Percentiles rank a stretch among this genome's conserved stretches.
phyloP scores from a whole-genome alignment of 805 yeast genomes.

The Ogataea nonfermentans region DNA sequence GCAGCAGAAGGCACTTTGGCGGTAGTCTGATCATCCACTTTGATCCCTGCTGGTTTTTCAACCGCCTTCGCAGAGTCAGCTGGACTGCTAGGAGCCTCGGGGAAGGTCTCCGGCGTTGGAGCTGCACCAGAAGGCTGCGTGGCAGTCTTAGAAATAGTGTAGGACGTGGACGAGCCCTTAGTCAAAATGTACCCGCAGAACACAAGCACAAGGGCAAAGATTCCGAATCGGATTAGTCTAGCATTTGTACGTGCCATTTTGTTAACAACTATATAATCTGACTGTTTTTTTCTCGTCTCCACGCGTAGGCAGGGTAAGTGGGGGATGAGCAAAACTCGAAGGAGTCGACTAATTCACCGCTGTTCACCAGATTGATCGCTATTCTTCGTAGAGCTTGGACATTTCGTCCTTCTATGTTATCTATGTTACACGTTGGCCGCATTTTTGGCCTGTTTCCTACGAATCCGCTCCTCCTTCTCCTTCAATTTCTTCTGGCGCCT shows the following conservation, averaged over 20 bases:
- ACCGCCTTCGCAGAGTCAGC: neutral
- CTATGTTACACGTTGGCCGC: neutral
- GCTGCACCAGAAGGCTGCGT: conserved; percentile 5
- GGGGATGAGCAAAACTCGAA: neutral
- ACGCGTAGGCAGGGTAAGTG: conserved; percentile 8
- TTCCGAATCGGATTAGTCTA: conserved; percentile 45
- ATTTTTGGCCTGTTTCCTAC: neutral
- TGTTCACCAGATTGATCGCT: too few relatives aligned
- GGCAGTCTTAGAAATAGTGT: conserved; percentile 14
- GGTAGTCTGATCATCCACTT: conserved; percentile 7
- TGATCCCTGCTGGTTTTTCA: neutral
- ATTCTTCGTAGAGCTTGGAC: too few relatives aligned
- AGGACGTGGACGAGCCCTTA: conserved; percentile 41
- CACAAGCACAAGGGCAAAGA: conserved; percentile 45
- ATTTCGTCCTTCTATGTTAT: neutral
- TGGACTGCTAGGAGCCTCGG: neutral
- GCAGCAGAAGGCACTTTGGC: conserved; percentile 12
- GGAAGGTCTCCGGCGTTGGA: conserved; percentile 2
- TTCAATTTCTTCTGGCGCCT: conserved; percentile 21
- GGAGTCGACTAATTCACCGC: too few relatives aligned
- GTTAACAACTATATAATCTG: conserved; percentile 4
- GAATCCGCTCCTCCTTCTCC: conserved; percentile 9
- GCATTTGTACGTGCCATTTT: conserved; percentile 47
- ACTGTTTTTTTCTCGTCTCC: conserved; percentile 1
- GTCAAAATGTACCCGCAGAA: conserved; percentile 48